Evolutionary conservation across 305 asterid species (phyloP), one percentile per base, ranked within the genome.

Genomic region (Withania somnifera): DNA sequence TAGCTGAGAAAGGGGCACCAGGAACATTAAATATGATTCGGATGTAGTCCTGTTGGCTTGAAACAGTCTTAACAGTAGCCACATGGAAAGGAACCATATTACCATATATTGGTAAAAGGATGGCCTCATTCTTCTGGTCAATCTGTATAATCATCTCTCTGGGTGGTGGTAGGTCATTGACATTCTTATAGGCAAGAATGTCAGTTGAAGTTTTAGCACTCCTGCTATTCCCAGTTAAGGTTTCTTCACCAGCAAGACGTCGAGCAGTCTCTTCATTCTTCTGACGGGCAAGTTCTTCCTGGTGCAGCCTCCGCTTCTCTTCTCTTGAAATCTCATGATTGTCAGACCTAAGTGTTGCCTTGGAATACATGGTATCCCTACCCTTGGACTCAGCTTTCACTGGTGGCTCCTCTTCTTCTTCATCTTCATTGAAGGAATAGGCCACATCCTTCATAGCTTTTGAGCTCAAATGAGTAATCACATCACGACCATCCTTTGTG

Each of bases 71-170:
- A 61, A 94, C 91, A 17, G 94, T 91, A 77, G 94, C 86, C 66
- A 94, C 85, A 83, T 94, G 98, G 85, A 94, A 94, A 47, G 97
- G 94, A 11, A 90, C 95, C 95, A 93, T 88, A 75, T 36, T 82
- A 38, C 97, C 98, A 80, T 93, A 88, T 17, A 93, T 83, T 17
- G 95, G 98, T 52, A 94, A 64, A n/a, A 94, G 91, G 84, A 94
- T 63, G 58, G 97, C 93, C 87, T 92, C 97, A 26, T 91, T 79
- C 87, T 87, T 94, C 88, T 91, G 94, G 85, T 94, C 98, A 75
- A 94, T 91, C 87, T 85, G 95, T 81, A 94, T 93, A 95, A 85
- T 89, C 88, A 91, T 69, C 17, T 89, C 95, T 76, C 92, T 91
- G 1, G 90, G 92, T 14, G 79, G 58, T 32, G 97, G 98, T 40